Percentiles rank a stretch among this genome's conserved stretches.
Conservation (phyloP, 192 early-diverging fungal genomes). For the Mortierella hygrophila region DNA sequence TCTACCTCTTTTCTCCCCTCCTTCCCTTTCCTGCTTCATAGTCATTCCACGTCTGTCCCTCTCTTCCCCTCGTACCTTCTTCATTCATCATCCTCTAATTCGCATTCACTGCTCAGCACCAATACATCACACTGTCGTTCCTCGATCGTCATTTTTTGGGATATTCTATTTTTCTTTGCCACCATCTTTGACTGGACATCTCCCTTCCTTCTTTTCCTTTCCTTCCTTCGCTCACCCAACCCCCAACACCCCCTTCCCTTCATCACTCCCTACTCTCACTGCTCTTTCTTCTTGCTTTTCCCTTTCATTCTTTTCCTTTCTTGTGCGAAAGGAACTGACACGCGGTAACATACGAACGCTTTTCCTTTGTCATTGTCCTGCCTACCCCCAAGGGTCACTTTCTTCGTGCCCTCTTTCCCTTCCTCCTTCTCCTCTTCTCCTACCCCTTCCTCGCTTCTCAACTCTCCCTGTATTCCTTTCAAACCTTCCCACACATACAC, state of each 20-base stretch:
- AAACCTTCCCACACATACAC: background rate
- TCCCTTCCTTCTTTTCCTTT: background rate
- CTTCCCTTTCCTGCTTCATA: background rate
- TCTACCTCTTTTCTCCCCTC: background rate
- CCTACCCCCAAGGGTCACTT: background rate
- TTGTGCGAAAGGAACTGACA: background rate
- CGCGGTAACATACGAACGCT: background rate
- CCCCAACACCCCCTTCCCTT: background rate
- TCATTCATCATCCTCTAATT: background rate
- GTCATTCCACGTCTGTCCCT: background rate
- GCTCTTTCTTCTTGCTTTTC: background rate
- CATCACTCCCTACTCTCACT: background rate
- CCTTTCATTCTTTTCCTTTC: background rate
- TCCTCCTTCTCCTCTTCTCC: background rate
- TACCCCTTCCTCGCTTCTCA: background rate
- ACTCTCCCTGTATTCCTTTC: background rate
- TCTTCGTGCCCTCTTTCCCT: background rate
- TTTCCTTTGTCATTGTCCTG: background rate
- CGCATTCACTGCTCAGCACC: too few relatives aligned
- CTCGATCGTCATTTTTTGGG: background rate
- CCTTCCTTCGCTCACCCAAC: background rate
- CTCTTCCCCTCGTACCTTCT: background rate
- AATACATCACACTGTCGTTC: background rate
- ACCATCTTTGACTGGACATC: slow-evolving; percentile 7
- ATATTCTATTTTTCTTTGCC: background rate